Evolutionary conservation across 176 grass and related monocot genomes (phyloP).

Genomic region (Carex cristatella): DNA sequence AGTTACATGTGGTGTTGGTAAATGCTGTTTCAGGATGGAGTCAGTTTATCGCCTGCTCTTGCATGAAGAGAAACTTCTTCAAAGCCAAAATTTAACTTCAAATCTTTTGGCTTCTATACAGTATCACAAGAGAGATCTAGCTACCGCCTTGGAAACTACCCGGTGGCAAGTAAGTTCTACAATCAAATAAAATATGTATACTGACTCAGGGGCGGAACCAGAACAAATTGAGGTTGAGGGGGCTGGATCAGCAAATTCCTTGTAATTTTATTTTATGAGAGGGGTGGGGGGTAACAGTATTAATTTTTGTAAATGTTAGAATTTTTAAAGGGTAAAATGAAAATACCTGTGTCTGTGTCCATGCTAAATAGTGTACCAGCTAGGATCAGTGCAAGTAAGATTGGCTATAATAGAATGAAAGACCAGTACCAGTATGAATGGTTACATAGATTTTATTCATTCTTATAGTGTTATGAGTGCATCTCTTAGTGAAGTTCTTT

Average conservation of each 20-base stretch:
- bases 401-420: background rate
- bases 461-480: background rate
- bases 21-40: slow-evolving; percentile 65
- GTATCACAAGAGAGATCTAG: slow-evolving; percentile 60
- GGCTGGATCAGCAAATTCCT: too few species aligned
- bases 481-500: slow-evolving; percentile 20
- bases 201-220: too few species aligned
- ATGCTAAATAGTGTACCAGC: background rate
- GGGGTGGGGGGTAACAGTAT: too few species aligned
- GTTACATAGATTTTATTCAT: background rate
- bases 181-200: slow-evolving; percentile 21
- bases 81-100: slow-evolving; percentile 34
- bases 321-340: too few species aligned
- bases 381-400: background rate
- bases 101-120: slow-evolving; percentile 43
- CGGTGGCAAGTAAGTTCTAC: slow-evolving; percentile 66
- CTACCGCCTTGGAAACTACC: slow-evolving; percentile 68
- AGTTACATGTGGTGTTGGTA: background rate
- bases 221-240: too few species aligned
- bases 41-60: slow-evolving; percentile 60
- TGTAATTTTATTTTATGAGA: too few species aligned
- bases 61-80: slow-evolving; percentile 66
- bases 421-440: background rate
- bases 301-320: too few species aligned
- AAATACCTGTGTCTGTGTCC: too few species aligned